Conservation (phyloP, 345 rosid genomes). For the Hibiscus tridactylites region DNA sequence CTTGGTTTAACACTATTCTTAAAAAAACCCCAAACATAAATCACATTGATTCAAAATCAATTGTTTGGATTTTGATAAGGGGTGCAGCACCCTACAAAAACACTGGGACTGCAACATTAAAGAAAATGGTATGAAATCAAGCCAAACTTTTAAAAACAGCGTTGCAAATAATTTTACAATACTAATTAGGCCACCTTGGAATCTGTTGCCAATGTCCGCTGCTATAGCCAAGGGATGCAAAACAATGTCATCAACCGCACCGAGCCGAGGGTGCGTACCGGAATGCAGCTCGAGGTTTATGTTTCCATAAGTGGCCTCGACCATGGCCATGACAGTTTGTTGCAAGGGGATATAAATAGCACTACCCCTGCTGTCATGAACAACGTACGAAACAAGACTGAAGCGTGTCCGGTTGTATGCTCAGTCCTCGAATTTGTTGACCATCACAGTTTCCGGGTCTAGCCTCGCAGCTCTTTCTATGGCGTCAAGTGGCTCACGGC, state of each 20-base stretch:
- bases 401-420: conserved; percentile 44
- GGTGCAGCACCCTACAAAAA: conserved; percentile 42
- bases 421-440: conserved; percentile 43
- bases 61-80: no score
- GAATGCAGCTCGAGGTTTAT: conserved; percentile 45
- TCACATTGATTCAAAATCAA: no score
- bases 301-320: conserved; percentile 39
- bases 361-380: conserved; percentile 30
- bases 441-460: conserved; percentile 33
- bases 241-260: conserved; percentile 51
- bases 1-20: no score
- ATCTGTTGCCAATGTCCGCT: conserved; percentile 40
- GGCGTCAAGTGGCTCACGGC: conserved; percentile 33
- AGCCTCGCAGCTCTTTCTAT: conserved; percentile 36
- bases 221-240: conserved; percentile 54
- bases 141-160: background rate
- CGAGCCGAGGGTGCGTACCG: conserved; percentile 53
- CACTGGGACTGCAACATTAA: conserved; percentile 40
- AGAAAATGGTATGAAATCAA: background rate
- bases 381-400: conserved; percentile 44
- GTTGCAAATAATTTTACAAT: background rate
- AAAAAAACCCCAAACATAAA: no score
- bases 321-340: conserved; percentile 43
- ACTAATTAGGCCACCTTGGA: conserved; percentile 32
- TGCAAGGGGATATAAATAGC: conserved; percentile 52